phyloP scores from a whole-genome alignment of 345 rosid species.

The Pugionium dolabratum region DNA sequence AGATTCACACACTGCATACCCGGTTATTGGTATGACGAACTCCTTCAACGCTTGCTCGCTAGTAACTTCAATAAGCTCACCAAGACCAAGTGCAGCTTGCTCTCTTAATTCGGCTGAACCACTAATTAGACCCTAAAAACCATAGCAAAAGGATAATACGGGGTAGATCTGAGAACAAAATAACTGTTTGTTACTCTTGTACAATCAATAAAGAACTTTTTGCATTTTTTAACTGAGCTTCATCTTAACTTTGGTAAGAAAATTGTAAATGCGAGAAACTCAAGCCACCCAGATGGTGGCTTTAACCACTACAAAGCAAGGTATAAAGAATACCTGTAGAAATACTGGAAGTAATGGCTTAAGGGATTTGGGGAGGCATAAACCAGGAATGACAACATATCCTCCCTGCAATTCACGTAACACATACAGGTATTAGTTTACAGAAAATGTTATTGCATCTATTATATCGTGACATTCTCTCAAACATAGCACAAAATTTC shows the following conservation, averaged over 20 bases:
- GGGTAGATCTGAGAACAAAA: neutral
- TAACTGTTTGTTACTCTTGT: conserved; percentile 1
- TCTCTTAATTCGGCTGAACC: conserved; percentile 93
- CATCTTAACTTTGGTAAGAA: neutral
- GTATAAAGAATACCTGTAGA: conserved; percentile 65
- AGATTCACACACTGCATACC: conserved; percentile 54
- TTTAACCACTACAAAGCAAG: conserved; percentile 4
- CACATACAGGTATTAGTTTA: conserved; percentile 10
- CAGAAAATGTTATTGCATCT: neutral
- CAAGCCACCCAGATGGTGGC: neutral
- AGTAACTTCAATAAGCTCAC: conserved; percentile 96
- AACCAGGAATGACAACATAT: conserved; percentile 82
- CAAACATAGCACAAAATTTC: conserved; percentile 17
- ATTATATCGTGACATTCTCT: neutral
- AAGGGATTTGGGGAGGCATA: conserved; percentile 93
- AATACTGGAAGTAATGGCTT: conserved; percentile 92
- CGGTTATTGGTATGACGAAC: conserved; percentile 93
- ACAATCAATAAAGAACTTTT: conserved; percentile 14
- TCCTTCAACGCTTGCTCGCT: conserved; percentile 85
- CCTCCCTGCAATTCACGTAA: conserved; percentile 69
- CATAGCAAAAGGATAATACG: conserved; percentile 6
- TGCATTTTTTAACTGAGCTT: neutral
- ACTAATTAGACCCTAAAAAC: conserved; percentile 71
- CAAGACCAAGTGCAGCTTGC: conserved; percentile 97
- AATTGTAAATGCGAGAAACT: conserved; percentile 8